phyloP scores from a whole-genome alignment of 192 early-diverging fungal genomes.

The Backusella circina region DNA sequence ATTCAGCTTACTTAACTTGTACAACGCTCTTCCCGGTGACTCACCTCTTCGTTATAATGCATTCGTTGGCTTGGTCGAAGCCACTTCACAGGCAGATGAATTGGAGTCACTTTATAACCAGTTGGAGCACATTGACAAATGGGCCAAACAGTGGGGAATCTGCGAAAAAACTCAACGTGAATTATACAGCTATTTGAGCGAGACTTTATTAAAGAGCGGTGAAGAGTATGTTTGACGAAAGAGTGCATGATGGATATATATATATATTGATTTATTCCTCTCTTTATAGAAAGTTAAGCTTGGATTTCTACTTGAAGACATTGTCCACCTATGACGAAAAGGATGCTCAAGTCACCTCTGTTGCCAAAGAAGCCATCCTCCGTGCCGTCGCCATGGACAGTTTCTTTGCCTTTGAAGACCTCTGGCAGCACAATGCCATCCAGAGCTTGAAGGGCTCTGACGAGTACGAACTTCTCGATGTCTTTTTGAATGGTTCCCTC shows the following conservation, averaged over 20 bases:
- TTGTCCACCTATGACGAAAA: slow-evolving; percentile 51
- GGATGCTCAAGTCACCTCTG: slow-evolving; percentile 34
- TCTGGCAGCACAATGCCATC: slow-evolving; percentile 64
- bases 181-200: slow-evolving; percentile 60
- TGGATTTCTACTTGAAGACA: slow-evolving; percentile 66
- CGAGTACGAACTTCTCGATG: slow-evolving; percentile 68
- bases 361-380: slow-evolving; percentile 53
- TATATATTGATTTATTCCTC: background rate
- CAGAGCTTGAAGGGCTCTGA: slow-evolving; percentile 51
- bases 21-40: slow-evolving; percentile 67
- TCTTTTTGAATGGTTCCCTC: slow-evolving; percentile 65
- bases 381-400: slow-evolving; percentile 63
- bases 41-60: slow-evolving; percentile 59
- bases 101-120: slow-evolving; percentile 64
- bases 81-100: slow-evolving; percentile 68
- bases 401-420: slow-evolving; percentile 77
- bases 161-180: slow-evolving; percentile 49
- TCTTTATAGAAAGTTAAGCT: slow-evolving; percentile 6
- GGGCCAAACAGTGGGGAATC: slow-evolving; percentile 70
- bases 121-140: slow-evolving; percentile 58
- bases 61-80: slow-evolving; percentile 71
- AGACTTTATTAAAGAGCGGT: slow-evolving; percentile 56
- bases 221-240: slow-evolving; percentile 41
- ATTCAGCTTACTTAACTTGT: slow-evolving; percentile 62
- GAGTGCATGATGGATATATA: background rate